phyloP scores from a whole-genome alignment of 352 stramenopile genomes.

The Phytophthora melonis region DNA sequence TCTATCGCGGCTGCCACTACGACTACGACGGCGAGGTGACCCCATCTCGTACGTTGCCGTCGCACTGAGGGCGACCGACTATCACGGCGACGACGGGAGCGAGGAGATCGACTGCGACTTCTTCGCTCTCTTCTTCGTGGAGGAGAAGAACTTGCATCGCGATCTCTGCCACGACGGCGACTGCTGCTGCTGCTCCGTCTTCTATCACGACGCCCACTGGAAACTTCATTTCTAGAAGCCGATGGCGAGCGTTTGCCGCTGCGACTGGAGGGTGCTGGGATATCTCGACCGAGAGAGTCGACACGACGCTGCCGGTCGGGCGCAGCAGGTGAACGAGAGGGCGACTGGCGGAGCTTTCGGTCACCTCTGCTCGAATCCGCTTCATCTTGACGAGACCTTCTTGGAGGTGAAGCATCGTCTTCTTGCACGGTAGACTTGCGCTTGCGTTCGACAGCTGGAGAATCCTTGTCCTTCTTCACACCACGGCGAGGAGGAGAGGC shows the following conservation, averaged over 20 bases:
- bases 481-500: conserved; percentile 32
- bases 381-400: conserved; percentile 26
- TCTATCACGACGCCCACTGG: conserved; percentile 17
- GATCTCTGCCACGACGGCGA: conserved; percentile 8
- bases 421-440: not conserved
- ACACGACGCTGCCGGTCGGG: conserved; percentile 32
- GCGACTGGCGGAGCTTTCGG: conserved; percentile 9
- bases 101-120: conserved; percentile 34
- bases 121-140: conserved; percentile 15
- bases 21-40: conserved; percentile 24
- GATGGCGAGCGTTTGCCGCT: conserved; percentile 18
- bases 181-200: conserved; percentile 17
- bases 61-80: conserved; percentile 30
- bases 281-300: conserved; percentile 45
- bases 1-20: conserved; percentile 7
- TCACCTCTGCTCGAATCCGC: conserved; percentile 9
- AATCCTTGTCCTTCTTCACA: conserved; percentile 10
- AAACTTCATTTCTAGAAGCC: conserved; percentile 3
- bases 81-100: conserved; percentile 16
- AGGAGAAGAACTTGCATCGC: conserved; percentile 12
- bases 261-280: conserved; percentile 18
- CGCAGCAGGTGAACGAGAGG: conserved; percentile 18
- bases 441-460: not conserved
- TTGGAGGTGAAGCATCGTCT: conserved; percentile 33
- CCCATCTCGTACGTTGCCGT: conserved; percentile 31